These are phyloP conservation scores for Irpex sp. DNA, from an alignment of 1,284 basidiomycete genomes.

Conservation along the genomic window DNA sequence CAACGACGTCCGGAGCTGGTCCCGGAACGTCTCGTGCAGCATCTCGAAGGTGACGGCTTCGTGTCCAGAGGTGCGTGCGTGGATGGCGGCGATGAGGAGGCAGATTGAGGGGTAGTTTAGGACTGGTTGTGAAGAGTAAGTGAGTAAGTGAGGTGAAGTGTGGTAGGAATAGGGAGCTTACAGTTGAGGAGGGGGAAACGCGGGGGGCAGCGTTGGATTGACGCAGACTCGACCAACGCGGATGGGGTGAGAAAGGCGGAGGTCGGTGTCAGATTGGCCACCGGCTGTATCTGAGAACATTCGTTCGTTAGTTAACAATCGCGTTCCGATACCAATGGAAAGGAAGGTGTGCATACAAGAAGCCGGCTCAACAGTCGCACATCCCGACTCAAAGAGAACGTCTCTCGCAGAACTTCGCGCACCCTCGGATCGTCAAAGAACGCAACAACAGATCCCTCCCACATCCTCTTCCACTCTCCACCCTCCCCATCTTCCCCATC, in stretches of 20 bases:
- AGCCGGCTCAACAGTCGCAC: slow-evolving; percentile 60
- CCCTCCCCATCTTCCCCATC: slow-evolving; percentile 16
- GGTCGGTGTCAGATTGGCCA: slow-evolving; percentile 42
- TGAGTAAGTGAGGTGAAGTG: neutral
- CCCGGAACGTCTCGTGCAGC: slow-evolving; percentile 64
- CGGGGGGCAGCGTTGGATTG: slow-evolving; percentile 51
- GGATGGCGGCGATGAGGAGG: slow-evolving; percentile 67
- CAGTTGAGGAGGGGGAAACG: slow-evolving; percentile 48
- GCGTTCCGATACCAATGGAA: neutral
- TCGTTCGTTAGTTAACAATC: neutral
- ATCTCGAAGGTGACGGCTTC: slow-evolving; percentile 75
- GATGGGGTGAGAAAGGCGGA: slow-evolving; percentile 50
- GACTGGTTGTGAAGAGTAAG: slow-evolving; percentile 32
- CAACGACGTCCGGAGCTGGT: slow-evolving; percentile 62
- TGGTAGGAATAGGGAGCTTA: slow-evolving; percentile 27
- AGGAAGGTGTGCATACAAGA: slow-evolving; percentile 51
- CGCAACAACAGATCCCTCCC: slow-evolving; percentile 56
- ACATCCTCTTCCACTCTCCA: slow-evolving; percentile 50
- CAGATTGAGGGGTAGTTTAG: slow-evolving; percentile 72
- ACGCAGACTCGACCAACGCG: slow-evolving; percentile 37
- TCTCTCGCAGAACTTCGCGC: slow-evolving; percentile 46
- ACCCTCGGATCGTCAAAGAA: slow-evolving; percentile 50
- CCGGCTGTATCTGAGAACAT: slow-evolving; percentile 41
- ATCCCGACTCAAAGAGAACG: slow-evolving; percentile 67
- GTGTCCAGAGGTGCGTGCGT: slow-evolving; percentile 63